phyloP scores from a whole-genome alignment of 345 rosid genomes.

The Aegle marmelos region DNA sequence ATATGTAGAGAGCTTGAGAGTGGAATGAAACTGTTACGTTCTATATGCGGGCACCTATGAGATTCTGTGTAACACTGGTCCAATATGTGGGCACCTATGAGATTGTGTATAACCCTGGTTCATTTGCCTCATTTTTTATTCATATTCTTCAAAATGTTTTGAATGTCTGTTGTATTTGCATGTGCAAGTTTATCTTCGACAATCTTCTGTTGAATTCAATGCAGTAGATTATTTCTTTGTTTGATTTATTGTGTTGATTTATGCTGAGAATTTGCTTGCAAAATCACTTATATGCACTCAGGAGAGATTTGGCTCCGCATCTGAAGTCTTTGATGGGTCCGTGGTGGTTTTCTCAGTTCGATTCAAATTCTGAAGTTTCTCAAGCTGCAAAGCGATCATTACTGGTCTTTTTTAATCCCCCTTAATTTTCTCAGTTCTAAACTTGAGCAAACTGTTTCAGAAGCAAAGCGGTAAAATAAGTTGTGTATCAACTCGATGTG shows the following conservation, averaged over 20 bases:
- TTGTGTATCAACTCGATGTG: neutral
- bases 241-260: neutral
- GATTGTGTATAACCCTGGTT: neutral
- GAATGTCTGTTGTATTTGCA: conserved; percentile 4
- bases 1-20: neutral
- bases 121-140: neutral
- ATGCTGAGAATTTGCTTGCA: conserved; percentile 12
- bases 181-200: neutral
- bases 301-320: conserved; percentile 91
- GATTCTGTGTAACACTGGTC: neutral
- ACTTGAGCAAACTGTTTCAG: neutral
- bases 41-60: neutral
- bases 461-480: neutral
- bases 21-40: neutral
- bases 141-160: neutral
- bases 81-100: neutral
- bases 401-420: conserved; percentile 46
- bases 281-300: conserved; percentile 30
- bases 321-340: conserved; percentile 92
- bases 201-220: neutral
- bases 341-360: conserved; percentile 99
- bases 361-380: conserved; percentile 80
- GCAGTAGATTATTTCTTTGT: neutral
- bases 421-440: neutral
- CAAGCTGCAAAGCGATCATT: conserved; percentile 82